These are phyloP conservation scores for Oidiodendron maius DNA, from an alignment of 495 filamentous ascomycete genomes.

Conservation along the genomic window DNA sequence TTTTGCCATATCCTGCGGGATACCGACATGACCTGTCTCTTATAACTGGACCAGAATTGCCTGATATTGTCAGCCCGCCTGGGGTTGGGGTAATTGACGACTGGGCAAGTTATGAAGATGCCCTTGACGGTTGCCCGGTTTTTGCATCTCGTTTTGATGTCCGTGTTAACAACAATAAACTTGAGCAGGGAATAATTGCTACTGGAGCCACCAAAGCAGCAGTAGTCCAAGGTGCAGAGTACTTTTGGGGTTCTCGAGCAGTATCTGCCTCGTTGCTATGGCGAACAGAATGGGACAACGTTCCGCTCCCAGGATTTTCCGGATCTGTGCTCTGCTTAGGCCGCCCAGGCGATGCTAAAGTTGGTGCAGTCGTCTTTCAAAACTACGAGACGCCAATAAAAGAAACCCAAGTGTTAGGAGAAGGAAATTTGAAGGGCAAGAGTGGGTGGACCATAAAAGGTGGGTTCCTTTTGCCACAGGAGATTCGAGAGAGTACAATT, in stretches of 20 bases:
- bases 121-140: not conserved
- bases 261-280: not conserved
- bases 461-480: not conserved
- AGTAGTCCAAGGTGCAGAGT: not conserved
- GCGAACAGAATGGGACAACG: not conserved
- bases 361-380: not conserved
- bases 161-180: not conserved
- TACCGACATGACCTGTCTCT: not conserved
- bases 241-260: not conserved
- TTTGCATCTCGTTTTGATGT: not conserved
- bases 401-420: not conserved
- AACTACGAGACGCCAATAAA: not conserved
- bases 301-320: not conserved
- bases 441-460: not conserved
- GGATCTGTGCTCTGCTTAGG: not conserved
- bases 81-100: not conserved
- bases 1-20: not conserved
- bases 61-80: not conserved
- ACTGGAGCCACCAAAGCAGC: not conserved
- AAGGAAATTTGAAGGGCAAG: not conserved
- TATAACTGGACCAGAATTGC: not conserved
- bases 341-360: not conserved
- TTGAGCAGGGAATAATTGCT: not conserved
- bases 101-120: not conserved
- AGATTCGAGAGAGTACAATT: not conserved